Base-by-base conservation (phyloP, 805 yeast species). In the Starmera pachycereana region DNA sequence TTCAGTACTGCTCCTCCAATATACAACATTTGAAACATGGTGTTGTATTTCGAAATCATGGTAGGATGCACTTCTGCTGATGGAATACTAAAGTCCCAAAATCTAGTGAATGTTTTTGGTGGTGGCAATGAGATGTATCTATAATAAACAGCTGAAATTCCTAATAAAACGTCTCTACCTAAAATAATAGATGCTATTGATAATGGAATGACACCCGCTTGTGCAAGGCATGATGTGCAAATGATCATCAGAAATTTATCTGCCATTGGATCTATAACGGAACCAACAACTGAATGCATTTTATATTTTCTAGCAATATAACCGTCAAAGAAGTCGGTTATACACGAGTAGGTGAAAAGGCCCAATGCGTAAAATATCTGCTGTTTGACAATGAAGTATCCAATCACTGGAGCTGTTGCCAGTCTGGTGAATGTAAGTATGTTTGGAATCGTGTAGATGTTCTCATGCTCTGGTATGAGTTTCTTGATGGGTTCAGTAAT, bases 291-390 rank as follows among this genome's bases (percentile, higher is more conserved):
- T 1, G 96, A 78, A 51, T 77, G 73, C 71, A 82, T 66, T 41
- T 86, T 78, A 65, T 61, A 90, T 44, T 62, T 72, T 40, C 99
- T 69, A 5, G 99, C 99, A 46, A 94, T 76, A 53, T 62, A 84
- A 0, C 99, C 99, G 59, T 92, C 99, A 18, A 89, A 62, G 46
- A 85, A 81, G 58, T 92, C 99, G 0, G 98, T 90, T 4, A 88
- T 57, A 47, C 97, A 82, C 0, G 97, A 88, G 52, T 87, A 88
- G 0, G 77, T 68, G 58, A 92, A 90, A 10, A 92, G 54, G 1
- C 76, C 72, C 35, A 86, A 62, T 0, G 97, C 96, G 36, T 71
- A 63, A 11, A 69, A 60, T 2, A 81, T 64, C 27, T 85, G 71
- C 12, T 81, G 77, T 6, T 77, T 62, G 18, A 87, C 67, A 10